Percentiles rank a stretch among this genome's conserved stretches.
Conservation (phyloP, 768 basidiomycete species). For the Epithele typhae region DNA sequence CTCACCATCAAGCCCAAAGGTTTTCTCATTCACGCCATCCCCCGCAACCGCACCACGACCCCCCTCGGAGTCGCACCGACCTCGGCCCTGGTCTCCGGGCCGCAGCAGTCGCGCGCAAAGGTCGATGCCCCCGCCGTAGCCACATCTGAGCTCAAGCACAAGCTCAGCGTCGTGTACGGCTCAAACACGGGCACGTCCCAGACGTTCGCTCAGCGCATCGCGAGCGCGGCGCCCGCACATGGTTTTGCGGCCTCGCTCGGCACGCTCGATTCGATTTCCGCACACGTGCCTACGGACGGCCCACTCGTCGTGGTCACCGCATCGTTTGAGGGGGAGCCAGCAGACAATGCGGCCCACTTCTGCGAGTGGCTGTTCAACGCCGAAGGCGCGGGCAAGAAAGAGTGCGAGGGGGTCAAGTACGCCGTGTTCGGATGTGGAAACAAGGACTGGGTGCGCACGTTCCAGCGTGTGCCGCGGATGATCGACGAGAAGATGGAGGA, state of each 20-base stretch:
- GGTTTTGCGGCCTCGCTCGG: constrained; percentile 37
- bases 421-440: constrained; percentile 50
- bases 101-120: neutral
- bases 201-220: constrained; percentile 42
- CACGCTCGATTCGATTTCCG: constrained; percentile 36
- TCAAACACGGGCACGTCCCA: constrained; percentile 48
- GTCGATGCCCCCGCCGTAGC: no score
- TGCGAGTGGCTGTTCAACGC: constrained; percentile 36
- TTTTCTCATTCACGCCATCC: constrained; percentile 37
- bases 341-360: constrained; percentile 45
- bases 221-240: constrained; percentile 28
- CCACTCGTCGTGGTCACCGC: constrained; percentile 44
- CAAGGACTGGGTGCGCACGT: constrained; percentile 44
- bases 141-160: constrained; percentile 18
- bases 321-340: constrained; percentile 46
- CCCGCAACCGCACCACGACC: constrained; percentile 22
- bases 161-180: constrained; percentile 39
- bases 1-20: constrained; percentile 44
- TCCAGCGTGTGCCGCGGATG: constrained; percentile 40
- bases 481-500: constrained; percentile 32
- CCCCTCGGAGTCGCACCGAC: constrained; percentile 13
- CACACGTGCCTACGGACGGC: constrained; percentile 37
- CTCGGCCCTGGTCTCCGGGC: constrained; percentile 10
- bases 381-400: constrained; percentile 19
- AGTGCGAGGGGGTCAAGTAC: constrained; percentile 32